Percentiles rank a stretch among this genome's conserved stretches.
Conservation (phyloP, 2,329 filamentous ascomycete genomes). For the Geosmithia morbida region DNA sequence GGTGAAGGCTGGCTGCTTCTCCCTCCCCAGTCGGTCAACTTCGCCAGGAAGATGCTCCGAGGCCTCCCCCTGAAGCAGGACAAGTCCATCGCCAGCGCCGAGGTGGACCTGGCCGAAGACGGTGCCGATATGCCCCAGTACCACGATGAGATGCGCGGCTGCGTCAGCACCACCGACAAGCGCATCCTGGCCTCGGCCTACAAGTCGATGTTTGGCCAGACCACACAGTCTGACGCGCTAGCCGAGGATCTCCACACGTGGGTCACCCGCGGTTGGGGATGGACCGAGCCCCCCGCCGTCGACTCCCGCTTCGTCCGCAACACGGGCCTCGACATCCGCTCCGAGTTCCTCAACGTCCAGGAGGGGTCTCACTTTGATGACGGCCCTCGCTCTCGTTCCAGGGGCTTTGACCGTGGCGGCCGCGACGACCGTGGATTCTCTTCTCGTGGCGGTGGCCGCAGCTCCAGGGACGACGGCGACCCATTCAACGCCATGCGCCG, state of each 20-base stretch:
- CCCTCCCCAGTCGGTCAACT: constrained; percentile 33
- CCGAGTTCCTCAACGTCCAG: constrained; percentile 18
- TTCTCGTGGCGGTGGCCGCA: constrained; percentile 6
- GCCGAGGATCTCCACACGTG: constrained; percentile 40
- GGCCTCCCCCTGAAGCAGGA: constrained; percentile 47
- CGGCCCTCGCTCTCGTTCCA: constrained; percentile 4
- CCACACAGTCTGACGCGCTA: constrained; percentile 15
- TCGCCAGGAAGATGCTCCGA: constrained; percentile 34
- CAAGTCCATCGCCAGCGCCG: constrained; percentile 32
- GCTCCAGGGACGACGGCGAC: constrained; percentile 2
- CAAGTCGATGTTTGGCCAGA: constrained; percentile 39
- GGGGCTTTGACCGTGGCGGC: constrained; percentile 8
- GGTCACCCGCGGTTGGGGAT: constrained; percentile 34
- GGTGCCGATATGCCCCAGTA: constrained; percentile 27
- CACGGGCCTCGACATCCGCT: constrained; percentile 13
- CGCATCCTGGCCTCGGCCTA: constrained; percentile 29
- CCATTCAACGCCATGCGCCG: constrained; percentile 8
- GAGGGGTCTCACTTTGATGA: constrained; percentile 4
- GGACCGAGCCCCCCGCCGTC: constrained; percentile 28
- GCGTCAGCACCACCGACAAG: constrained; percentile 24
- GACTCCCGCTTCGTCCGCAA: constrained; percentile 12
- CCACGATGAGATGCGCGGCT: constrained; percentile 26
- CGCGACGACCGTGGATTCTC: constrained; percentile 5
- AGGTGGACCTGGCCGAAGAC: constrained; percentile 33
- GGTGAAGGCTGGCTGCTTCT: constrained; percentile 59